phyloP scores from a whole-genome alignment of 2,329 filamentous ascomycete species.

The Bretziella fagacearum region DNA sequence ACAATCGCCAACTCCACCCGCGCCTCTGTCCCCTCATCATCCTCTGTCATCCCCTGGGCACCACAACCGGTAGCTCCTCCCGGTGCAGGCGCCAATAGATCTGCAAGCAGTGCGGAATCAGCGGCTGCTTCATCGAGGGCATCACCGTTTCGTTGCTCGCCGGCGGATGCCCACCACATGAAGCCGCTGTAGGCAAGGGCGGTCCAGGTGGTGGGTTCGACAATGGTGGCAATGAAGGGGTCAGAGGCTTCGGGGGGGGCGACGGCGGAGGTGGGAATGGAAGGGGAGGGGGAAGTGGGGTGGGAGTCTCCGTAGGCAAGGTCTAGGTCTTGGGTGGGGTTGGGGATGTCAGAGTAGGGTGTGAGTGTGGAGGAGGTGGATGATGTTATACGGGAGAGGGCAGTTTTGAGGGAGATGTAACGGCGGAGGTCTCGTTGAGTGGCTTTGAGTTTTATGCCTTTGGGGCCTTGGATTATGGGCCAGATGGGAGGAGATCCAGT shows the following conservation, averaged over 20 bases:
- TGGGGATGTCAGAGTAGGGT: not conserved
- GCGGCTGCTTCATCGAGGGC: conserved; percentile 40
- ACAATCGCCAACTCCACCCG: conserved; percentile 53
- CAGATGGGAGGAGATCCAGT: conserved; percentile 35
- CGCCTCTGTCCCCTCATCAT: conserved; percentile 22
- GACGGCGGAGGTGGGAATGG: conserved; percentile 1
- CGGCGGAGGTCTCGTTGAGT: conserved; percentile 80
- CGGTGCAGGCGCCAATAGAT: conserved; percentile 24
- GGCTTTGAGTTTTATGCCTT: conserved; percentile 54
- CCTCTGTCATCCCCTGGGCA: not conserved
- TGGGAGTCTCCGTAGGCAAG: conserved; percentile 13
- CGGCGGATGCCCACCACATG: conserved; percentile 81
- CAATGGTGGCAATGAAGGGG: conserved; percentile 35
- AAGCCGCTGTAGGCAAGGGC: conserved; percentile 66
- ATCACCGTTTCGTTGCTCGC: conserved; percentile 48
- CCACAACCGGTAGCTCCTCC: no score
- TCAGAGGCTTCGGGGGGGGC: conserved; percentile 20
- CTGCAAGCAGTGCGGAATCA: conserved; percentile 39
- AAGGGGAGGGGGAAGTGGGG: not conserved
- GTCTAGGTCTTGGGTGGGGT: not conserved
- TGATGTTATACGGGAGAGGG: conserved; percentile 34
- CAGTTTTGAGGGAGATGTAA: conserved; percentile 51
- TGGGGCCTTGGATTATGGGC: conserved; percentile 55
- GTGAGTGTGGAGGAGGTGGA: not conserved
- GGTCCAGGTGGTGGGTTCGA: conserved; percentile 51